Base-by-base conservation (phyloP, 371 early-diverging fungal genomes). In the Vittaforma corneae region DNA sequence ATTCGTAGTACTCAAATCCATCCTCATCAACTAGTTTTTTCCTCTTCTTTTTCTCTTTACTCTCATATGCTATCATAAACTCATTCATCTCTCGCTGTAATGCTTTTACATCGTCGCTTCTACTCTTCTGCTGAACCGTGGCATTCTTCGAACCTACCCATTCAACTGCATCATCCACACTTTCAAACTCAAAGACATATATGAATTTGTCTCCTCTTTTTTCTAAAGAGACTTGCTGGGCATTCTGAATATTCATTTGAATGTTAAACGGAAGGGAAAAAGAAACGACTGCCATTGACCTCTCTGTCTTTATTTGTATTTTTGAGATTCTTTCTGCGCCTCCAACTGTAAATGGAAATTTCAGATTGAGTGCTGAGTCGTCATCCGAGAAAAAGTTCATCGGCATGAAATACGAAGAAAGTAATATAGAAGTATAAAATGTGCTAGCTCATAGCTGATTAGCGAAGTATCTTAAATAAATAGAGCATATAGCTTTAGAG, bases 1-100 rank as follows among this genome's bases (percentile, higher is more conserved):
- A 45, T 16, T 33, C 44, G 52, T 68, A 68, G 48, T 50, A 54
- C 44, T 46, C 53, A 46, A 62, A 68, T n/a, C 69, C 69, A 63
- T 68, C 56, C 26, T 60, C 56, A 9, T 62, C 63, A 32, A 53
- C 69, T 35, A 68, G 55, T 28, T 30, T 45, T 33, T 28, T 30
- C 37, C 62, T 68, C 38, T 61, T 59, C 32, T 34, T 29, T 14
- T 44, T 63, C 26, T 65, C 65, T 22, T 42, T 46, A 20, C 52
- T 18, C 24, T 67, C 69, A 44, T 68, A 68, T 33, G 32, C 37
- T 14, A 38, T 54, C 56, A 65, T 65, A 28, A 60, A 60, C 32
- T n/a, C 28, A 24, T 65, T 61, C 61, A 63, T 68, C 22, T 68
- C 63, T 28, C 26, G 24, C 51, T 62, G 62, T 18, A 68, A 26